A percentile compares a stretch with the other conserved stretches of the same genome.
Evolutionary conservation across 495 filamentous ascomycete species (phyloP).

Genomic region (Hypoxylon fuscum): DNA sequence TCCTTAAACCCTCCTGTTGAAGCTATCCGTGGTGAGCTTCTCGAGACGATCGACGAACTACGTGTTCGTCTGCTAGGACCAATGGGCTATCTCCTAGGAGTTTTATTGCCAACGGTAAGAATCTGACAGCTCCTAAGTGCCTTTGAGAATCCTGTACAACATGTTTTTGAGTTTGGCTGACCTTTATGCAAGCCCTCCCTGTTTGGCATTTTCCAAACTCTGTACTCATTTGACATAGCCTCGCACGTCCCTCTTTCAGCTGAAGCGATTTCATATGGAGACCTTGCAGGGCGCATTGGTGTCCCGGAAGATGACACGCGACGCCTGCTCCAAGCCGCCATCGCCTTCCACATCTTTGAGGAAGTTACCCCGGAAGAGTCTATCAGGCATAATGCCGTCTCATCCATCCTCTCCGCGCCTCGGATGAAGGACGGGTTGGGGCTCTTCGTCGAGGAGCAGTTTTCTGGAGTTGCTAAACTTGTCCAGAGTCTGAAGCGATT

Average conservation of each 20-base stretch:
- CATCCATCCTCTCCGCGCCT: slow-evolving; percentile 40
- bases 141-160: no score
- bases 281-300: slow-evolving; percentile 45
- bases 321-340: slow-evolving; percentile 57
- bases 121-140: neutral
- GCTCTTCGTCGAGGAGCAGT: slow-evolving; percentile 51
- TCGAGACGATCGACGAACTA: slow-evolving; percentile 40
- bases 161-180: neutral
- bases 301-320: slow-evolving; percentile 46
- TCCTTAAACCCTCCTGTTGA: slow-evolving; percentile 19
- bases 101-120: slow-evolving; percentile 25
- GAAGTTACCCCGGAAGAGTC: slow-evolving; percentile 54
- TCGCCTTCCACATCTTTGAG: slow-evolving; percentile 57
- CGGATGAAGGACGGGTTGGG: slow-evolving; percentile 48
- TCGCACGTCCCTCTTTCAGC: slow-evolving; percentile 29
- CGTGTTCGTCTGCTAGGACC: slow-evolving; percentile 31
- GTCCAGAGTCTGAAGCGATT: slow-evolving; percentile 39
- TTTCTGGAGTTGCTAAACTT: slow-evolving; percentile 36
- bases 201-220: slow-evolving; percentile 18
- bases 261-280: slow-evolving; percentile 42
- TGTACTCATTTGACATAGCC: slow-evolving; percentile 35
- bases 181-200: slow-evolving; percentile 15
- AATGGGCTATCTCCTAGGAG: slow-evolving; percentile 20
- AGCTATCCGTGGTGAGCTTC: slow-evolving; percentile 20
- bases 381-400: slow-evolving; percentile 51